A percentile compares a stretch with the other conserved stretches of the same genome.
Evolutionary conservation across 805 yeast species (phyloP).

Genomic region (Wickerhamomyces bovis): DNA sequence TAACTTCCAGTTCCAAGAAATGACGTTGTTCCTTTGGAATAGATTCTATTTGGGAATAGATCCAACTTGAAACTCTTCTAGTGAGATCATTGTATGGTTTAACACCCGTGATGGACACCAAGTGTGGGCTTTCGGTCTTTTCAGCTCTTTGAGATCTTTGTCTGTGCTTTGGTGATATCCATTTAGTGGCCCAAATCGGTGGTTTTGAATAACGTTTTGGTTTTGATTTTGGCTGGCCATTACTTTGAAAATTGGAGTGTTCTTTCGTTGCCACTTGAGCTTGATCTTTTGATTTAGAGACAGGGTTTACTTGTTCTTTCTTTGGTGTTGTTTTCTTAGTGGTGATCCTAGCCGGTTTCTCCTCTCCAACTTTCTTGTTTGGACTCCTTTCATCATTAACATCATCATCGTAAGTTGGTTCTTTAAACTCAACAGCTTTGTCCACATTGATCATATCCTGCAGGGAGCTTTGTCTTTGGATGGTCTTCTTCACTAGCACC

Average conservation of each 20-base stretch:
- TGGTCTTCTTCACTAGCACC: slow-evolving; percentile 15
- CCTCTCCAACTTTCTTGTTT: neutral
- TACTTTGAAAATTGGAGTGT: neutral
- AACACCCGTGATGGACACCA: slow-evolving; percentile 54
- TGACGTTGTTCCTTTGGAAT: slow-evolving; percentile 48
- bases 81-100: slow-evolving; percentile 78
- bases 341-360: neutral
- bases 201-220: slow-evolving; percentile 59
- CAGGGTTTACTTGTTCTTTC: neutral
- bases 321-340: neutral
- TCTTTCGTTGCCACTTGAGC: neutral
- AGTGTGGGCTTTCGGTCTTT: neutral
- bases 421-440: slow-evolving; percentile 11
- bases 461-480: slow-evolving; percentile 12
- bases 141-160: neutral
- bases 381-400: slow-evolving; percentile 2
- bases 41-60: slow-evolving; percentile 72
- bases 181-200: slow-evolving; percentile 83
- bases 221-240: slow-evolving; percentile 46
- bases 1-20: slow-evolving; percentile 66
- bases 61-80: slow-evolving; percentile 81
- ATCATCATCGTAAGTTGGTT: slow-evolving; percentile 6
- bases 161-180: slow-evolving; percentile 26
- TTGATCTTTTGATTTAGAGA: neutral
- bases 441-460: slow-evolving; percentile 15